Evolutionary conservation across 1,284 basidiomycete genomes (phyloP), one percentile per base, ranked within the genome.

Genomic region (Fistulinella cinereoalba): DNA sequence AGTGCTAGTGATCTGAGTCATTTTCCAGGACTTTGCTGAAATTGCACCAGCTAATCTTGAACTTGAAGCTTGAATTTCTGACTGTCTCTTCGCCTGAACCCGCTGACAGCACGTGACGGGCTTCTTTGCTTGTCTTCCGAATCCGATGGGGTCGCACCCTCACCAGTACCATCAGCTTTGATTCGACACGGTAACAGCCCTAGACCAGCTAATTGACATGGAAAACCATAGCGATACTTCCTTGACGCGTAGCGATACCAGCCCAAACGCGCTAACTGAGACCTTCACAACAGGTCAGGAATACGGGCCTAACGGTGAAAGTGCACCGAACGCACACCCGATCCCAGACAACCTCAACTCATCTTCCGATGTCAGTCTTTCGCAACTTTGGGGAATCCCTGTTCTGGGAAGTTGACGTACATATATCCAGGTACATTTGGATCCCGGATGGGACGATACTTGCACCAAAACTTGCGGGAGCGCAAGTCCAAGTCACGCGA

Each of bases 391-490:
- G 38, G 19, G n/a, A n/a, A 1, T 13, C 4, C 15, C 25, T 27
- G 8, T 27, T 12, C 12, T 27, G 25, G 12, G 12, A 7, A 27
- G 8, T 12, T 40, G 15, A 48, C 23, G 6, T 16, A 49, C 53
- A 44, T 61, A 43, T 44, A 56, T 50, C 10, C 47, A 60, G 58
- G 25, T 33, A 24, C 29, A 24, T 23, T 24, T 5, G 16, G 12
- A 24, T 29, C 37, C 16, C 13, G 29, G 23, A 21, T 37, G 15
- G 15, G 32, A 50, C 10, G 28, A 22, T 25, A n/a, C n/a, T n/a
- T n/a, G n/a, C n/a, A n/a, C n/a, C n/a, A n/a, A n/a, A n/a, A n/a
- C n/a, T n/a, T n/a, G n/a, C n/a, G n/a, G n/a, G n/a, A n/a, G 6
- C 32, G 46, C 37, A 24, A 11, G 2, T 34, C 9, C 31, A 33